Base-by-base conservation (phyloP, 1,284 basidiomycete species). In the Anthracocystis setariae region DNA sequence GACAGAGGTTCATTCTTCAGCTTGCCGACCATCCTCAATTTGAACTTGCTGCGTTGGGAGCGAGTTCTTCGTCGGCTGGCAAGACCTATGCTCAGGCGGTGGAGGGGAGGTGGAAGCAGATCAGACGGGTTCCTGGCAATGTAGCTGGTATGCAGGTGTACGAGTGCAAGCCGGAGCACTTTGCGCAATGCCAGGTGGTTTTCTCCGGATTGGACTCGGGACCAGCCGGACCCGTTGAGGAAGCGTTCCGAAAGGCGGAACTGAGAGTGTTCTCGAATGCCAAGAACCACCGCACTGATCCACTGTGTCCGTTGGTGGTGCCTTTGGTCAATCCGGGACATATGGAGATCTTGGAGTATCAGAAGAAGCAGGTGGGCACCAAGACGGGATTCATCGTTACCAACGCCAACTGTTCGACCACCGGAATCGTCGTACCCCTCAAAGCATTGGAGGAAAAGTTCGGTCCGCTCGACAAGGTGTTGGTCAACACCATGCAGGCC, bases 351-450 rank as follows among this genome's bases (percentile, higher is more conserved):
- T 86, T 98, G 75, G 87, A 88, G 0, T 90, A 93, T 80, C 96
- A 98, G 84, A 73, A 72, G 46, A 90, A 87, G 63, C 81, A 88
- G 10, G 85, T 80, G 45, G 55, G 55, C 21, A 88, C 89, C 29
- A 64, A 76, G 0, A 91, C 90, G 75, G 96, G 96, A 3, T 98
- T 93, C 87, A 95, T 99, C 83, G 90, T 98, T 69, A 95, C 93
- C 58, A 99, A 99, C 84, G 96, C 96, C 74, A 98, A 98, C 86
- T 98, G 96, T 86, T 92, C 93, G 33, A 98, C 96, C 17, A 99
- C 96, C 2, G 95, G 91, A 24, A 87, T 92, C 70, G 93, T 96
- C 66, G 90, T 98, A 42, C 93, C 94, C 13, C 89, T 99, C 72
- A 89, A 90, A 57, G 95, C 95, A 0, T 88, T 99, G 74, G 94